Evolutionary conservation across 768 basidiomycete genomes (phyloP), one percentile per base, ranked within the genome.

Genomic region (Leccinum sublutescens): DNA sequence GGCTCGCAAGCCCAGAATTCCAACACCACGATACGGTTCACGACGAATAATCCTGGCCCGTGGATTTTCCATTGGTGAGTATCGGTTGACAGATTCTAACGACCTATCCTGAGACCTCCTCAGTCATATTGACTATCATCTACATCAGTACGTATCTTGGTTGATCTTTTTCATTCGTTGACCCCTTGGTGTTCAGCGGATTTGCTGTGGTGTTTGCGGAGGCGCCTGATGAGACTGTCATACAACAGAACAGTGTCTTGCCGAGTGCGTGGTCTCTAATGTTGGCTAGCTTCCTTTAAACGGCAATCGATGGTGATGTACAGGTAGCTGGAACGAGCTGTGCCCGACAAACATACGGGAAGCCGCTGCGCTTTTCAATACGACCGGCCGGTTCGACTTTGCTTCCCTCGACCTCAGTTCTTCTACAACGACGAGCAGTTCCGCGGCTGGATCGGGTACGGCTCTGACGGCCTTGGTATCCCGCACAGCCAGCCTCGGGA

Each of bases 1-100:
- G 71, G 73, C n/a, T 62, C 62, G 40, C 67, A 70, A 56, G 64
- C 59, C 2, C 64, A 80, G 70, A 59, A 57, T 0, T 70, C 80
- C 68, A 72, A 80, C 65, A 79, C 82, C 29, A 80, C 80, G 3
- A 74, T 89, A 54, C 80, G 86, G 36, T 88, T 86, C 71, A 66
- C 74, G 25, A 86, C 86, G 3, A 81, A 89, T 65, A 89, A 89
- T 70, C 79, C 86, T 4, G 88, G 88, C 11, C 81, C 82, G 3
- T 86, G 85, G 82, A 74, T 81, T 62, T 60, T 81, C 31, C 81
- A 81, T 61, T 81, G 73, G 73, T 70, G 38, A 54, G 66, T 38
- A 52, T 9, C 19, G 9, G 12, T 45, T 48, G 19, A 14, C 12
- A 33, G 10, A 33, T 54, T 27, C 23, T 49, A 5, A 21, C 23